Evolutionary conservation across 2,329 filamentous ascomycete species (phyloP), one percentile per base, ranked within the genome.

Genomic region (Fusarium decemcellulare): DNA sequence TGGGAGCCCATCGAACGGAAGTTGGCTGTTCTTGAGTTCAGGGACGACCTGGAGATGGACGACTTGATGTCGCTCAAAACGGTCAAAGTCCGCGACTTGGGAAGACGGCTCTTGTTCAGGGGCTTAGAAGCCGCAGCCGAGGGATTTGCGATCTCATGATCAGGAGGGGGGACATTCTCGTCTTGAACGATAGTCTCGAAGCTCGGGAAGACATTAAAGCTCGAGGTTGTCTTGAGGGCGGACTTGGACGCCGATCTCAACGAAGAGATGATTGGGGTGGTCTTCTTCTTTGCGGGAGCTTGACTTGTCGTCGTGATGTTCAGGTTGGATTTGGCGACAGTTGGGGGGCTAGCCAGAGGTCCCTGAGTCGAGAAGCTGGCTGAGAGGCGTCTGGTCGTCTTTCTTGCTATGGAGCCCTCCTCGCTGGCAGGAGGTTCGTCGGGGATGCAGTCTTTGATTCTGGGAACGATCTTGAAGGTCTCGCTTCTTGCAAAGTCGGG

Each of bases 61-160:
- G 80, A 78, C 7, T 82, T 84, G 39, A 87, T 65, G 11, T 80
- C 84, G 8, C 82, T 82, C 11, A 87, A 71, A 2, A 83, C 80
- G 27, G 70, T 81, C 67, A 86, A 76, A 2, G 85, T 86, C 29
- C 79, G 78, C 7, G 84, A 85, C 60, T 79, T 85, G 8, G 84
- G 81, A 1, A 86, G 64, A 32, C 74, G 79, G 14, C 69, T 76
- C 46, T 72, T 74, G 9, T 23, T 53, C 7, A 36, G 16, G 9
- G 44, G 6, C 10, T 51, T 57, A 11, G 42, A n/a, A 7, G 48
- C 23, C 11, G 30, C 8, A 27, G 42, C n/a, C 16, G 42, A 32
- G 1, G 48, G 57, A 12, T 23, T 61, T 36, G 46, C 46, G 23
- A 37, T 51, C 57, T 46, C 64, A 8, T 44, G 36, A 8, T 29